A percentile compares a stretch with the other conserved stretches of the same genome.
phyloP scores from a whole-genome alignment of 2,329 filamentous ascomycete genomes.

The Cytospora piceae region DNA sequence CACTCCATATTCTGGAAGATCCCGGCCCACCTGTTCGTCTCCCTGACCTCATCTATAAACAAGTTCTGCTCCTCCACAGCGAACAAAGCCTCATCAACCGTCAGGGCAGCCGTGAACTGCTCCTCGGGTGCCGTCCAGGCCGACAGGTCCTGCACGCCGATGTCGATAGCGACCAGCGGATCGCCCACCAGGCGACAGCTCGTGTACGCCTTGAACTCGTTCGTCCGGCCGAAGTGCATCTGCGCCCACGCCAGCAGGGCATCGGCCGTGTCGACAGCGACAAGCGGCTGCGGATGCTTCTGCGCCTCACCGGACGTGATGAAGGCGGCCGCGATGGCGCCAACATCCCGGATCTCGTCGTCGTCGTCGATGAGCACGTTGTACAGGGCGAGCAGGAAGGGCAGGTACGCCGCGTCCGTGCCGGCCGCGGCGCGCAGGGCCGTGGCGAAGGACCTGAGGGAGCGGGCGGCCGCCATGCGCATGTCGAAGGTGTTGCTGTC shows the following conservation, averaged over 20 bases:
- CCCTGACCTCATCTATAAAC: conserved; percentile 82
- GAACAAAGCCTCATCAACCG: conserved; percentile 73
- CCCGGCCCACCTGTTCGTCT: conserved; percentile 69
- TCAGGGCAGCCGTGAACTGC: conserved; percentile 51
- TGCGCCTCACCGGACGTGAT: conserved; percentile 1
- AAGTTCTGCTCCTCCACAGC: conserved; percentile 90
- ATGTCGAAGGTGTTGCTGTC: conserved; percentile 65
- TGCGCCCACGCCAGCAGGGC: conserved; percentile 50
- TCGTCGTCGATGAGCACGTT: conserved; percentile 87
- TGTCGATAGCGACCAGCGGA: conserved; percentile 24
- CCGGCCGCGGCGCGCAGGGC: conserved; percentile 35
- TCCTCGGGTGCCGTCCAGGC: conserved; percentile 36
- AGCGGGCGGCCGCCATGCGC: conserved; percentile 61
- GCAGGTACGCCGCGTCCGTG: conserved; percentile 47
- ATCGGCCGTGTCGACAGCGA: conserved; percentile 52
- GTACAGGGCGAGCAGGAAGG: conserved; percentile 69
- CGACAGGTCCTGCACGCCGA: conserved; percentile 23
- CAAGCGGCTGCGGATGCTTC: conserved; percentile 39
- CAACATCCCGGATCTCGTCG: conserved; percentile 66
- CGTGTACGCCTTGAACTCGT: conserved; percentile 46
- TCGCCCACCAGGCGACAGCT: conserved; percentile 48
- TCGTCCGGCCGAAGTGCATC: conserved; percentile 39
- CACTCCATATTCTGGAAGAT: conserved; percentile 45
- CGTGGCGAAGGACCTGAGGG: conserved; percentile 57
- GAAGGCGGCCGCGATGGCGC: conserved; percentile 21